Base-by-base conservation (phyloP, 2,329 filamentous ascomycete genomes). In the Beauveria australis region DNA sequence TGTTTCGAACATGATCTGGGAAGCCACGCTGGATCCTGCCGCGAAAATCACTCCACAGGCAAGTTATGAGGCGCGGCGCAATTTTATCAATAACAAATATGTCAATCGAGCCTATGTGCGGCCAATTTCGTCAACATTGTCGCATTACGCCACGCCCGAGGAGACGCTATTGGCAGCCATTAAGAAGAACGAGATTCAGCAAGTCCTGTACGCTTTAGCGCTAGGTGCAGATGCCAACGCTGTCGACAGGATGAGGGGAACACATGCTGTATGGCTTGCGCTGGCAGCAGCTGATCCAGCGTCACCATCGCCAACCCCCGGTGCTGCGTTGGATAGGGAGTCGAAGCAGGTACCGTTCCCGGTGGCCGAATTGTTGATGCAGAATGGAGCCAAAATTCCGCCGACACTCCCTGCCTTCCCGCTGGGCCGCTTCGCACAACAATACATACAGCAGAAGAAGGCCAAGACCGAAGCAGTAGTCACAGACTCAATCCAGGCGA, bases 1-100 rank as follows among this genome's bases (percentile, higher is more conserved):
- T 55, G 86, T 97, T 56, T 94, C 92, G 67, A 99, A 99, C 74
- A 93, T 93, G 87, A 82, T 99, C 22, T 99, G 92, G 91, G 94
- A 99, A 76, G 88, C 92, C 16, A 89, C 79, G 63, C 80, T 97
- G 26, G 91, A 97, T 62, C 81, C 82, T 26, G 77, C 81, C 6
- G 69, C 83, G 51, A 97, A 96, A 71, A 92, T 91, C 5, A 78
- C 80, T 0, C 82, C 91, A 0, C 86, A 88, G 67, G 91, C 92
- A 26, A 92, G 87, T 6, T 85, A 94, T 46, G 94, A 99, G 72
- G 91, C 96, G 72, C 85, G 94, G 24, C 79, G 97, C n/a, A 89
- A 84, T 66, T 99, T 97, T 73, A 97, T 99, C 73, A 97, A 91
- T 0, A 82, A 89, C 60, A 99, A 99, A 74, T 99, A 99, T 70